Base-by-base conservation (phyloP, 108 stramenopile species). In the Cyclostephanos tholiformis region DNA sequence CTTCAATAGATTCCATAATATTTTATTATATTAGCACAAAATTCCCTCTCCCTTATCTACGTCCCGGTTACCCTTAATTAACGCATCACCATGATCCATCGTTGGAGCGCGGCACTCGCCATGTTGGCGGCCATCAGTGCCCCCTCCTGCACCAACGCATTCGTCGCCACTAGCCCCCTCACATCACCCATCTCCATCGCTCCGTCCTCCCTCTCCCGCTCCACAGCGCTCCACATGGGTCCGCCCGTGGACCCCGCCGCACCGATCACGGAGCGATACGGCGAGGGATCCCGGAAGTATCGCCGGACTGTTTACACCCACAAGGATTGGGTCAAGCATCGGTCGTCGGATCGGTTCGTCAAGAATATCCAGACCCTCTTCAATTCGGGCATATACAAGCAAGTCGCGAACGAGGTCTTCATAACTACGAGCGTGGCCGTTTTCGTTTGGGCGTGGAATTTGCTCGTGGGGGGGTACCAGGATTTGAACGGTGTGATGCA, bases 301-400 rank as follows among this genome's bases (percentile, higher is more conserved):
- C 84, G 88, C 56, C 77, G 88, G 0, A 89, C 88, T 1, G 88
- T 89, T 26, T 89, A 85, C 67, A 72, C 79, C 6, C 86, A 89
- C 39, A 84, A 89, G 17, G 77, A 86, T 38, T 89, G 88, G 88
- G 73, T 77, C 4, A 79, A 80, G 56, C 84, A 85, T 63, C 81
- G 88, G 23, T 68, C 68, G 14, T 70, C 82, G 10, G 82, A 87
- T 64, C 86, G 88, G 29, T 89, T 87, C 67, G 35, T 76, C 20
- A 56, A 62, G 0, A 69, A 89, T 59, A 26, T 89, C 7, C 41
- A 52, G n/a, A 67, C 78, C 50, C 76, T 86, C 39, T 58, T 69
- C 13, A 66, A 61, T 2, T 85, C 83, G 0, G 85, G 86, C 23
- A 73, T 89, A 17, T 87, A 87, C 83, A 82, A 82, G 66, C 76